Evolutionary conservation across 108 stramenopile species (phyloP).

Genomic region (Mayamaea pseudoterrestris): DNA sequence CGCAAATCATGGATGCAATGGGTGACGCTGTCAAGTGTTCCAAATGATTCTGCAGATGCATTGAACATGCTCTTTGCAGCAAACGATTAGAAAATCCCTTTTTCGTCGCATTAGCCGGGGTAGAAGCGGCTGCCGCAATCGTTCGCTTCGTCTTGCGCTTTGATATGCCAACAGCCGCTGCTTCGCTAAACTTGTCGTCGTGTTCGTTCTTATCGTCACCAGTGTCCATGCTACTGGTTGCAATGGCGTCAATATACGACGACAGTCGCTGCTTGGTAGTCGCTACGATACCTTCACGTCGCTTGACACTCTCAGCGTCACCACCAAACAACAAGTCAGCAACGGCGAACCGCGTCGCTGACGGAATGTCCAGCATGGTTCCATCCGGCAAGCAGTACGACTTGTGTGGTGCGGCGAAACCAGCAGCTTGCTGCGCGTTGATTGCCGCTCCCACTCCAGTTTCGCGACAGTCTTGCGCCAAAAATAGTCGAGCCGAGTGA

Average conservation of each 20-base stretch:
- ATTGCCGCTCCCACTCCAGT: slow-evolving; percentile 58
- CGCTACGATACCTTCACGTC: no score
- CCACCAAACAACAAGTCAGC: slow-evolving; percentile 48
- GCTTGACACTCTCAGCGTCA: neutral
- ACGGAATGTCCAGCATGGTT: slow-evolving; percentile 48
- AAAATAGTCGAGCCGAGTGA: slow-evolving; percentile 33
- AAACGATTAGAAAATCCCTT: slow-evolving; percentile 25
- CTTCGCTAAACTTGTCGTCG: slow-evolving; percentile 26
- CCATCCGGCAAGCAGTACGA: slow-evolving; percentile 68
- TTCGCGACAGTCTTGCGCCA: slow-evolving; percentile 61
- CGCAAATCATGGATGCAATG: slow-evolving; percentile 75
- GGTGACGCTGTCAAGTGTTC: slow-evolving; percentile 42
- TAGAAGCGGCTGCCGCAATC: neutral
- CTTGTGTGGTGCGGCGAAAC: slow-evolving; percentile 49
- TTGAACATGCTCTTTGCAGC: slow-evolving; percentile 28
- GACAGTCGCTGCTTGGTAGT: slow-evolving; percentile 17
- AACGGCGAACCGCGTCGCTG: slow-evolving; percentile 43
- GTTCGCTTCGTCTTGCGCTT: slow-evolving; percentile 14
- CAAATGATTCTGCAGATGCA: slow-evolving; percentile 25
- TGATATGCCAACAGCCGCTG: slow-evolving; percentile 32
- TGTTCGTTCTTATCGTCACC: slow-evolving; percentile 13
- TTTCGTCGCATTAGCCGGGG: neutral
- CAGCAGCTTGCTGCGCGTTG: slow-evolving; percentile 23
- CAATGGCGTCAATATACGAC: neutral
- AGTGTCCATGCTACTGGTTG: neutral